These are phyloP conservation scores for Limonium bicolor DNA, from an alignment of 148 eudicot genomes.

Conservation along the genomic window DNA sequence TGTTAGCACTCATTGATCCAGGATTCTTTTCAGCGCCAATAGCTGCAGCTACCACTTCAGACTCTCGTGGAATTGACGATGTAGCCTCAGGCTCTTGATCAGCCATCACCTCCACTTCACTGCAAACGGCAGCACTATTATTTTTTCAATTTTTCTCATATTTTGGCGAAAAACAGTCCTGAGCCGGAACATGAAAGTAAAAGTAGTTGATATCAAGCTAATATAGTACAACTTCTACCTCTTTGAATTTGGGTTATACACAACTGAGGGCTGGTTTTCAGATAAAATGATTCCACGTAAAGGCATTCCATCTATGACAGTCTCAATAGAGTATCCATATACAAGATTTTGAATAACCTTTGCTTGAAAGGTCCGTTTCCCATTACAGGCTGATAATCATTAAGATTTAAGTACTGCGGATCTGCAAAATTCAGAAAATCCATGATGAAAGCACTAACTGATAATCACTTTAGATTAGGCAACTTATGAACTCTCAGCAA, in stretches of 20 bases:
- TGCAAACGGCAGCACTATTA: conserved; percentile 11
- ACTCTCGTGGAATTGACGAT: conserved; percentile 15
- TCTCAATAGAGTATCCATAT: conserved; percentile 59
- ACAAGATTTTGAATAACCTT: conserved; percentile 45
- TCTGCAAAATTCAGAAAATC: conserved; percentile 28
- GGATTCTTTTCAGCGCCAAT: conserved; percentile 14
- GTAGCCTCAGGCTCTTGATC: conserved; percentile 19
- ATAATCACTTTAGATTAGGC: background rate
- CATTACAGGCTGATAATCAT: conserved; percentile 51
- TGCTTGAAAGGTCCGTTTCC: conserved; percentile 84
- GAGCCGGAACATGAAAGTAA: background rate
- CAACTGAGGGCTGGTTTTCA: conserved; percentile 16
- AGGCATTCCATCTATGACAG: conserved; percentile 75
- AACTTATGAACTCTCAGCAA: background rate
- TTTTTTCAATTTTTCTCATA: no score
- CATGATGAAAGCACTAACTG: background rate
- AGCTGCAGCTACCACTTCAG: conserved; percentile 19
- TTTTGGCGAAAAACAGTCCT: background rate
- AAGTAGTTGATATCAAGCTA: background rate
- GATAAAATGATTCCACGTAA: conserved; percentile 79
- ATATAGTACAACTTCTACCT: conserved; percentile 19
- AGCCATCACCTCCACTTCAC: conserved; percentile 20
- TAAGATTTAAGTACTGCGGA: conserved; percentile 36
- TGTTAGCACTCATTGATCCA: conserved; percentile 3
- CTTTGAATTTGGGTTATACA: conserved; percentile 16